Conservation (phyloP, 2,329 filamentous ascomycete genomes). For the Aspergillus sclerotialis region DNA sequence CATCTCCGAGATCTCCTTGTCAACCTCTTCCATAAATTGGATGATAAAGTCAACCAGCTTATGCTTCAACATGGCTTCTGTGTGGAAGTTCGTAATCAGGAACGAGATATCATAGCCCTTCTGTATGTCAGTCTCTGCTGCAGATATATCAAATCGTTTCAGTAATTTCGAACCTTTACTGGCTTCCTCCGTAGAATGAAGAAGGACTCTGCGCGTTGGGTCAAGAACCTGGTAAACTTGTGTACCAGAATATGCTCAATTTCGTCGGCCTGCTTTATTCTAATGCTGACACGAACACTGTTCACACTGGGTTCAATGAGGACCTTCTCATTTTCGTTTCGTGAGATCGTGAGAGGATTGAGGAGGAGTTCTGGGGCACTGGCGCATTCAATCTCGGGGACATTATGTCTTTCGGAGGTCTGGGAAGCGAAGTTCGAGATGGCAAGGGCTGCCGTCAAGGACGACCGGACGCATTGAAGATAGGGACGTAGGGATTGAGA, state of each 20-base stretch:
- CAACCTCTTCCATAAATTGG: constrained; percentile 99
- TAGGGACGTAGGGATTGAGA: constrained; percentile 97
- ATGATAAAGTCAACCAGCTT: constrained; percentile 99
- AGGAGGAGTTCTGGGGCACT: constrained; percentile 90
- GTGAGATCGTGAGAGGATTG: constrained; percentile 80
- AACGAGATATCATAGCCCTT: constrained; percentile 98
- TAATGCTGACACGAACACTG: constrained; percentile 93
- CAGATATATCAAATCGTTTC: not conserved
- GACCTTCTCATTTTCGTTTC: constrained; percentile 96
- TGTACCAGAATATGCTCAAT: constrained; percentile 97
- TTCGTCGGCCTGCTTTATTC: constrained; percentile 99
- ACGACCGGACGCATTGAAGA: constrained; percentile 91
- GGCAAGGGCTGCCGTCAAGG: constrained; percentile 85
- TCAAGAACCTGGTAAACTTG: constrained; percentile 96
- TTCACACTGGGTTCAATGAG: constrained; percentile 96
- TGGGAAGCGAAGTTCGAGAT: constrained; percentile 97
- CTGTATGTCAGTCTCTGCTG: constrained; percentile 25
- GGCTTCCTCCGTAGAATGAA: constrained; percentile 94
- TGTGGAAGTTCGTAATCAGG: constrained; percentile 97
- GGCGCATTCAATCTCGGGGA: constrained; percentile 90
- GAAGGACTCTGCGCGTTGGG: constrained; percentile 91
- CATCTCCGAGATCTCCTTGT: constrained; percentile 99
- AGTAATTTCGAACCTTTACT: constrained; percentile 65
- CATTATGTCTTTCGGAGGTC: constrained; percentile 93
- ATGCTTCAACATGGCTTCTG: constrained; percentile 97